Base-by-base conservation (phyloP, 2,329 filamentous ascomycete genomes). In the Colletotrichum sp. region DNA sequence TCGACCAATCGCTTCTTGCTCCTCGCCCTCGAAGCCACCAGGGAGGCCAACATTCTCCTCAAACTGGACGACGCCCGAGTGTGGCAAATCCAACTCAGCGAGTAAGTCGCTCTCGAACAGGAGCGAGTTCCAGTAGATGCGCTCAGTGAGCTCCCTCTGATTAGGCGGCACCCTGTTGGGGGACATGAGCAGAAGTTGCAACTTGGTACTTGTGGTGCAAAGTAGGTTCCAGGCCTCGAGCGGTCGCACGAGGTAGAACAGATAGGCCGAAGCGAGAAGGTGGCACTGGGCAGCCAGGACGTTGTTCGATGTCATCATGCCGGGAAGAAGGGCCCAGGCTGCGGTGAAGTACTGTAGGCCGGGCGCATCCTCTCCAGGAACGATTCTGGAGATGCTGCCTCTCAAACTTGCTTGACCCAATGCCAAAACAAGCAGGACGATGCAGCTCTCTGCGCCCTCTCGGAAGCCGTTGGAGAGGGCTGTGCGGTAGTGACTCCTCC, bases 121-220 rank as follows among this genome's bases (percentile, higher is more conserved):
- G 3, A 96, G 87, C 4, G 94, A 90, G 79, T 97, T 96, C 95
- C 95, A 97, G 85, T 95, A 97, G 16, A 96, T 93, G 65, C 95
- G 89, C 83, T 95, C 94, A 64, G 92, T 92, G 34, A 96, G 84
- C 82, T 96, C 94, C 80, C 92, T 90, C 81, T 95, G 93, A 36
- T 93, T 91, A 6, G 91, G 87, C 1, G 94, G 93, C 1, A 96
- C 90, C 70, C 94, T 90, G 77, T 91, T 93, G 15, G 94, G 93
- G 3, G 93, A 92, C 85, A 94, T 95, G 59, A 96, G 89, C 36
- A 96, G 88, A 26, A 97, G 88, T 81, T 97, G 95, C 60, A 96
- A 87, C 82, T 96, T 97, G 80, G 94, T 95, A 83, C 94, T 95
- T 5, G 94, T 94, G 74, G 93, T 95, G 80, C 93, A 95, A 6